These are phyloP conservation scores for Cerioporus squamosus DNA, from an alignment of 1,284 basidiomycete species.

Conservation along the genomic window DNA sequence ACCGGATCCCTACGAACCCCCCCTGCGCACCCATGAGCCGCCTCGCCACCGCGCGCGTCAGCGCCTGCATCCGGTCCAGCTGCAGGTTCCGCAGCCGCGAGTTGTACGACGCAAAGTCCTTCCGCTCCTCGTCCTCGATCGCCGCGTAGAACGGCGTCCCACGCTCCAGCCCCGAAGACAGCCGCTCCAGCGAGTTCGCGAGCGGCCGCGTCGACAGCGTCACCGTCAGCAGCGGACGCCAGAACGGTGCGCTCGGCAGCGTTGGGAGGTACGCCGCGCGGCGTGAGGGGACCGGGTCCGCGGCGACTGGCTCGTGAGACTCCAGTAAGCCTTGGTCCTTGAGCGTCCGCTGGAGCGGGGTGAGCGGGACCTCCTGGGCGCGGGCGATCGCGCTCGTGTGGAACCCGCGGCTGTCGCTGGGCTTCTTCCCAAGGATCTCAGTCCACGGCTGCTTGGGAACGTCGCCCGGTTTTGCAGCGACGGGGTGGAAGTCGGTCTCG, in stretches of 20 bases:
- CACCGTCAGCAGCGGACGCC: slow-evolving; percentile 45
- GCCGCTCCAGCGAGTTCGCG: slow-evolving; percentile 40
- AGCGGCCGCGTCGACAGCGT: slow-evolving; percentile 50
- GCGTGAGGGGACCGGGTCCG: background rate
- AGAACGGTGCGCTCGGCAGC: slow-evolving; percentile 39
- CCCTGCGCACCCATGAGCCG: slow-evolving; percentile 39
- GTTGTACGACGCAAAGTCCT: slow-evolving; percentile 36
- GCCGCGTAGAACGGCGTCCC: slow-evolving; percentile 43
- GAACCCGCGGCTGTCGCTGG: slow-evolving; percentile 21
- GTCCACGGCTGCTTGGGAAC: slow-evolving; percentile 25
- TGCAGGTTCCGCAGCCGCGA: slow-evolving; percentile 42
- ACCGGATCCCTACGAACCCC: slow-evolving; percentile 41
- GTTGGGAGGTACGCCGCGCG: slow-evolving; percentile 35
- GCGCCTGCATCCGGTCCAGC: slow-evolving; percentile 38
- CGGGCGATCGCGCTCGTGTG: slow-evolving; percentile 27
- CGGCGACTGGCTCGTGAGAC: background rate
- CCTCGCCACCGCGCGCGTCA: slow-evolving; percentile 31
- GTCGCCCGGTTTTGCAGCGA: slow-evolving; percentile 29
- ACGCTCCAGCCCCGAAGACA: slow-evolving; percentile 35
- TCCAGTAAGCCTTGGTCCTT: background rate
- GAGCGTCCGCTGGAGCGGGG: background rate
- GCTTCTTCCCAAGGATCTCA: slow-evolving; percentile 21
- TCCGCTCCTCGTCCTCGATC: slow-evolving; percentile 39
- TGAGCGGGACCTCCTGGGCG: background rate
- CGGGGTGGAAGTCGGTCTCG: slow-evolving; percentile 36